phyloP scores from a whole-genome alignment of 2,329 filamentous ascomycete species.

The Sporothrix protearum region DNA sequence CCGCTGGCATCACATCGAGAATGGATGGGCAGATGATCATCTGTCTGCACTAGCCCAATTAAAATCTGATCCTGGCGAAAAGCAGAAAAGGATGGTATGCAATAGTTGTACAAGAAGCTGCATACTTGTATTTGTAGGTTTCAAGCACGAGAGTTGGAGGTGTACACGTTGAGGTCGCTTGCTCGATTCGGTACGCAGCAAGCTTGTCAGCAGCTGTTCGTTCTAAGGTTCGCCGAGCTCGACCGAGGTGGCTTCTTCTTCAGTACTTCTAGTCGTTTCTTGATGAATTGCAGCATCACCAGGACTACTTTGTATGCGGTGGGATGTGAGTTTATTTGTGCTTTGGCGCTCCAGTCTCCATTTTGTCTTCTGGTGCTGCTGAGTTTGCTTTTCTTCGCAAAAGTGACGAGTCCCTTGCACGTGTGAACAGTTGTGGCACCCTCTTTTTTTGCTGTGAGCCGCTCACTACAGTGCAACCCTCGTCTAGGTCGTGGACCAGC shows the following conservation, averaged over 20 bases:
- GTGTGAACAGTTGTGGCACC: not conserved
- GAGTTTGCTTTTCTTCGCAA: not conserved
- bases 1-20: not conserved
- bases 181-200: not conserved
- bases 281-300: not conserved
- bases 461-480: constrained; percentile 8
- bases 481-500: not conserved
- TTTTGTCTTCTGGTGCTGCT: not conserved
- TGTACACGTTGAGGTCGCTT: not conserved
- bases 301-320: not conserved
- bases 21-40: constrained; percentile 14
- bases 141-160: not conserved
- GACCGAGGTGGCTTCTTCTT: not conserved
- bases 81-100: not conserved
- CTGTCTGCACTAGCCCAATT: not conserved
- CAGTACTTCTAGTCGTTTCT: not conserved
- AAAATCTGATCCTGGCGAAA: not conserved
- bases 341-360: not conserved
- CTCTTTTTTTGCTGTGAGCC: not conserved
- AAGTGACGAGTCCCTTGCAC: not conserved
- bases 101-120: not conserved
- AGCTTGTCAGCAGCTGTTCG: not conserved
- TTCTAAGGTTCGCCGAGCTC: not conserved
- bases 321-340: not conserved
- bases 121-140: not conserved